Evolutionary conservation across 768 basidiomycete species (phyloP).

Genomic region (Leccinum olivaceopallidum): DNA sequence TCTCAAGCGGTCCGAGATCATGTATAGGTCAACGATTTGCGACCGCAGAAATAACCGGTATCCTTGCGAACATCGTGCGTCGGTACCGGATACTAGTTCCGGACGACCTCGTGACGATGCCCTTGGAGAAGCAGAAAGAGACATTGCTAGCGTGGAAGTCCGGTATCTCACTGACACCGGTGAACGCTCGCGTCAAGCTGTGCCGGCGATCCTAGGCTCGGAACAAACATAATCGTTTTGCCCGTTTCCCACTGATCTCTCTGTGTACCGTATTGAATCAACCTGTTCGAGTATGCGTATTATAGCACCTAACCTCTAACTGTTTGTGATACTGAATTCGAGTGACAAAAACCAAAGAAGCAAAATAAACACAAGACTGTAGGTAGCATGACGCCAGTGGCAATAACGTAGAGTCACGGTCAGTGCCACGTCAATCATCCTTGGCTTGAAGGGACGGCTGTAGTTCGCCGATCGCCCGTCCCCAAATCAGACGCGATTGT

Average conservation of each 20-base stretch:
- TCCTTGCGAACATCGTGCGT: constrained; percentile 45
- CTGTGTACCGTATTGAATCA: not conserved
- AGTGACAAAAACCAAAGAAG: not conserved
- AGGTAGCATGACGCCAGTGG: no score
- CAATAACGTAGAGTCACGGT: not conserved
- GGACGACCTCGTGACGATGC: constrained; percentile 30
- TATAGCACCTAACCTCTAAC: not conserved
- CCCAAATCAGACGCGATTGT: constrained; percentile 38
- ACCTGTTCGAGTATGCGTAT: not conserved
- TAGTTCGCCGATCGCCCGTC: constrained; percentile 17
- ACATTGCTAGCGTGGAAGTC: constrained; percentile 39
- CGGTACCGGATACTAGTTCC: constrained; percentile 43
- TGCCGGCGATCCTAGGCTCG: constrained; percentile 14
- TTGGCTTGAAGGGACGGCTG: constrained; percentile 1
- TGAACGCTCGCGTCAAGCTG: constrained; percentile 27
- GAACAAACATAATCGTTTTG: not conserved
- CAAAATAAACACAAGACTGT: no score
- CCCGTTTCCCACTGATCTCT: not conserved
- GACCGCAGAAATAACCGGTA: constrained; percentile 39
- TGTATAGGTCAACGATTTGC: constrained; percentile 55
- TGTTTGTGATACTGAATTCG: not conserved
- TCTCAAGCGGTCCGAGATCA: constrained; percentile 44
- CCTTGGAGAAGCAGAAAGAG: constrained; percentile 36
- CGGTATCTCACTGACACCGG: constrained; percentile 37
- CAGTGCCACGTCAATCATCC: not conserved